These are phyloP conservation scores for Annulohypoxylon nitens DNA, from an alignment of 495 filamentous ascomycete genomes.

Conservation along the genomic window DNA sequence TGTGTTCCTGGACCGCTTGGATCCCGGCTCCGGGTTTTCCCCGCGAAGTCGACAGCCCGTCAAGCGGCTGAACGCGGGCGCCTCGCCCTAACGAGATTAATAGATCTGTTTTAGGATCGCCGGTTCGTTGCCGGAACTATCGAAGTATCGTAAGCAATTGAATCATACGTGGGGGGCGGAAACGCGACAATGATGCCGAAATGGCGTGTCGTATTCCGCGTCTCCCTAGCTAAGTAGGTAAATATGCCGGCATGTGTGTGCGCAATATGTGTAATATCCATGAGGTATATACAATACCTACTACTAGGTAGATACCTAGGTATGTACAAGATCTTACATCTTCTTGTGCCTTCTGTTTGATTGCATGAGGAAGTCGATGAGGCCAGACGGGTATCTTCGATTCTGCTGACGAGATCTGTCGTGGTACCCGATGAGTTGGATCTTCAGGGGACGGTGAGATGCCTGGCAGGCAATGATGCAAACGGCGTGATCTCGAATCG, in stretches of 20 bases:
- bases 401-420: slow-evolving; percentile 44
- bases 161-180: slow-evolving; percentile 43
- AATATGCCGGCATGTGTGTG: neutral
- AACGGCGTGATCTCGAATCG: slow-evolving; percentile 47
- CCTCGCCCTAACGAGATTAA: slow-evolving; percentile 31
- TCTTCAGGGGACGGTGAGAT: slow-evolving; percentile 41
- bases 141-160: slow-evolving; percentile 34
- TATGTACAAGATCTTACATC: slow-evolving; percentile 36
- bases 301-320: too few species aligned
- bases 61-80: slow-evolving; percentile 42
- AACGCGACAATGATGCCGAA: slow-evolving; percentile 39
- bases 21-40: slow-evolving; percentile 49
- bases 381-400: slow-evolving; percentile 31
- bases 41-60: slow-evolving; percentile 47
- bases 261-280: too few species aligned
- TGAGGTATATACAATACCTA: too few species aligned
- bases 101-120: slow-evolving; percentile 40
- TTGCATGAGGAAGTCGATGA: slow-evolving; percentile 26
- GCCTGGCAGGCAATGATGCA: slow-evolving; percentile 36
- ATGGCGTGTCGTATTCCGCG: slow-evolving; percentile 36
- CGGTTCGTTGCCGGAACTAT: slow-evolving; percentile 39
- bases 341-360: slow-evolving; percentile 30
- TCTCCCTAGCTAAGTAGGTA: slow-evolving; percentile 2
- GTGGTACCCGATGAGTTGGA: slow-evolving; percentile 50
- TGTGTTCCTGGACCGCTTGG: slow-evolving; percentile 40